Evolutionary conservation across 2,329 filamentous ascomycete species (phyloP).

Genomic region (Colletotrichum coccodes): DNA sequence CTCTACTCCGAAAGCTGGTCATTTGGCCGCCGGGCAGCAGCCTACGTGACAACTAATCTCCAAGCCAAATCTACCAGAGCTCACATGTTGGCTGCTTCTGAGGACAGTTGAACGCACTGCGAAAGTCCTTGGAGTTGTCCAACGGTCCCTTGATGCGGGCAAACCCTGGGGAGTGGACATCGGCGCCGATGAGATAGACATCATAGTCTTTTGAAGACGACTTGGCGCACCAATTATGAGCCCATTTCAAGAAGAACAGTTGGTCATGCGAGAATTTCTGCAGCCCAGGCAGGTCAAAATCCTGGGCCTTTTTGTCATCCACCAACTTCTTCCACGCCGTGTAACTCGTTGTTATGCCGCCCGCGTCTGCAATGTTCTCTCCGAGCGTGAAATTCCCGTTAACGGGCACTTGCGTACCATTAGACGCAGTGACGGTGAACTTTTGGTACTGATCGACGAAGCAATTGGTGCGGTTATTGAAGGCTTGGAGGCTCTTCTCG

Average conservation of each 20-base stretch:
- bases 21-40: neutral
- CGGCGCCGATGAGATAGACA: slow-evolving; percentile 65
- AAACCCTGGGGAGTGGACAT: slow-evolving; percentile 72
- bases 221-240: slow-evolving; percentile 74
- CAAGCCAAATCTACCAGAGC: slow-evolving; percentile 64
- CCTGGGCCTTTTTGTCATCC: slow-evolving; percentile 55
- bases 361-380: slow-evolving; percentile 79
- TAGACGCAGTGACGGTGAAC: slow-evolving; percentile 65
- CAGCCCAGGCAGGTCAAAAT: slow-evolving; percentile 64
- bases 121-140: slow-evolving; percentile 74
- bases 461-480: slow-evolving; percentile 69
- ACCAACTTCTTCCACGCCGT: slow-evolving; percentile 73
- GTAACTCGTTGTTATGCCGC: slow-evolving; percentile 71
- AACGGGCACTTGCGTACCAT: slow-evolving; percentile 66
- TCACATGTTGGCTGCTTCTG: slow-evolving; percentile 74
- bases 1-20: neutral
- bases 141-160: slow-evolving; percentile 71
- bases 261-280: slow-evolving; percentile 73
- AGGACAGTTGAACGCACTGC: slow-evolving; percentile 73
- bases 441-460: slow-evolving; percentile 74
- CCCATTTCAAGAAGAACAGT: slow-evolving; percentile 74
- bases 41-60: neutral
- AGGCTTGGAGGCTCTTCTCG: slow-evolving; percentile 64
- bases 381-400: slow-evolving; percentile 71
- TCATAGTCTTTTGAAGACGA: slow-evolving; percentile 62